These are phyloP conservation scores for Diplodia sapinea DNA, from an alignment of 2,329 filamentous ascomycete genomes.

Conservation along the genomic window DNA sequence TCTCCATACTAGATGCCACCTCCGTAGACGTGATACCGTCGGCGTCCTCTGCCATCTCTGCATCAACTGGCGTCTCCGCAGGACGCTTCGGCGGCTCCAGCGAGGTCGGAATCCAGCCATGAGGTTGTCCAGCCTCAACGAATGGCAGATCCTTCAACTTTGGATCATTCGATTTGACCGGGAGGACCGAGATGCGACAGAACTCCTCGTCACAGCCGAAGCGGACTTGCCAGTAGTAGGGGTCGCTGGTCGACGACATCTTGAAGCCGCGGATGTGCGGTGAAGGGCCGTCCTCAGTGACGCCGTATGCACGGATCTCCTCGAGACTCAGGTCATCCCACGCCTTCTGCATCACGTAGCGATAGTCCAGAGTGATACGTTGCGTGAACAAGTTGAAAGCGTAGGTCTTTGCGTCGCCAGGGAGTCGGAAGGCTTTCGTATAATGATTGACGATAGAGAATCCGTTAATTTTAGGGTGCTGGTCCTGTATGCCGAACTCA, in stretches of 20 bases:
- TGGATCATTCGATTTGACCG: background rate
- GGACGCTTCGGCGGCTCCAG: background rate
- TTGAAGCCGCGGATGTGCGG: background rate
- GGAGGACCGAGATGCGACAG: background rate
- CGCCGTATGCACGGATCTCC: background rate
- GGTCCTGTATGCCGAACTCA: background rate
- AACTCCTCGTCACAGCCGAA: conserved; percentile 23
- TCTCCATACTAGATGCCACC: background rate
- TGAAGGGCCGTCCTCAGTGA: background rate
- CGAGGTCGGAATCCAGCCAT: background rate
- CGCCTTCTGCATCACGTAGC: conserved; percentile 6
- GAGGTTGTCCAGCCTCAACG: background rate
- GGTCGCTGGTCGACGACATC: background rate
- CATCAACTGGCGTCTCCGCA: background rate
- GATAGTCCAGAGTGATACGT: conserved; percentile 3
- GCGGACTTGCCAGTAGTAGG: background rate
- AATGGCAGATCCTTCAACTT: background rate
- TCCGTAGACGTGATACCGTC: background rate
- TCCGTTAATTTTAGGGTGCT: too few relatives aligned
- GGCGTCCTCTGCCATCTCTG: background rate
- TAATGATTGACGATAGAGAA: background rate
- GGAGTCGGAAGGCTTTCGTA: background rate
- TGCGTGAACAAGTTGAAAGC: conserved; percentile 9
- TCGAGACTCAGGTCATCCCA: conserved; percentile 9
- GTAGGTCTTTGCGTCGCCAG: background rate